These are phyloP conservation scores for Alternaria hordeiaustralica DNA, from an alignment of 2,329 filamentous ascomycete species.

Conservation along the genomic window DNA sequence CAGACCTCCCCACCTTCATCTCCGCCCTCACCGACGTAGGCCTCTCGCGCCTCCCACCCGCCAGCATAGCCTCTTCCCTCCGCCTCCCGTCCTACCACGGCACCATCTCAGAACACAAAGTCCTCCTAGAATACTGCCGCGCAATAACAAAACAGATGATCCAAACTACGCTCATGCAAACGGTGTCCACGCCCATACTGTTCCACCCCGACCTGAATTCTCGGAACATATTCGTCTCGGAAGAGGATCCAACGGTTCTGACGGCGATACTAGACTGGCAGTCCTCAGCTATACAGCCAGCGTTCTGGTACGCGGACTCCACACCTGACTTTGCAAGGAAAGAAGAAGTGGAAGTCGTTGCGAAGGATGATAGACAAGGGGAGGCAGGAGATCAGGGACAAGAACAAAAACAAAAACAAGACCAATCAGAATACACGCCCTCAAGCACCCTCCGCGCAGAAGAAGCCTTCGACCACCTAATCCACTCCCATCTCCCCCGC, in stretches of 20 bases:
- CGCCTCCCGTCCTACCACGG: conserved; percentile 45
- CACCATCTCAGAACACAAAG: conserved; percentile 41
- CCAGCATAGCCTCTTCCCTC: conserved; percentile 6
- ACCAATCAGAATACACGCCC: too few species aligned
- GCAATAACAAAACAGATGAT: conserved; percentile 39
- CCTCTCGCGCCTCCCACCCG: conserved; percentile 45
- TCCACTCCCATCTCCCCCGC: too few species aligned
- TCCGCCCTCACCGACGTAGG: conserved; percentile 50
- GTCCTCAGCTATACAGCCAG: conserved; percentile 49
- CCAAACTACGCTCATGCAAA: conserved; percentile 32
- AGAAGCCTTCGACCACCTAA: too few species aligned
- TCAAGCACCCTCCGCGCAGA: too few species aligned
- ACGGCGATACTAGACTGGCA: conserved; percentile 55
- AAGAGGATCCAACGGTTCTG: conserved; percentile 47
- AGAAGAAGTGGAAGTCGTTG: too few species aligned
- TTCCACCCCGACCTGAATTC: conserved; percentile 52
- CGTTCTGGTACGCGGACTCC: conserved; percentile 49
- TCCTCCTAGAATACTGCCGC: conserved; percentile 40
- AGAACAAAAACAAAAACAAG: too few species aligned
- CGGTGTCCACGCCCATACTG: conserved; percentile 40
- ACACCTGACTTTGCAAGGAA: conserved; percentile 50
- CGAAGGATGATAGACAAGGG: too few species aligned
- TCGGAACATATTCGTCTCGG: conserved; percentile 53
- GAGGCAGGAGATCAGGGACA: too few species aligned
- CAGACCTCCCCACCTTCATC: conserved; percentile 40